phyloP scores from a whole-genome alignment of 768 basidiomycete species.

The Strobilomyces echinocephalus region DNA sequence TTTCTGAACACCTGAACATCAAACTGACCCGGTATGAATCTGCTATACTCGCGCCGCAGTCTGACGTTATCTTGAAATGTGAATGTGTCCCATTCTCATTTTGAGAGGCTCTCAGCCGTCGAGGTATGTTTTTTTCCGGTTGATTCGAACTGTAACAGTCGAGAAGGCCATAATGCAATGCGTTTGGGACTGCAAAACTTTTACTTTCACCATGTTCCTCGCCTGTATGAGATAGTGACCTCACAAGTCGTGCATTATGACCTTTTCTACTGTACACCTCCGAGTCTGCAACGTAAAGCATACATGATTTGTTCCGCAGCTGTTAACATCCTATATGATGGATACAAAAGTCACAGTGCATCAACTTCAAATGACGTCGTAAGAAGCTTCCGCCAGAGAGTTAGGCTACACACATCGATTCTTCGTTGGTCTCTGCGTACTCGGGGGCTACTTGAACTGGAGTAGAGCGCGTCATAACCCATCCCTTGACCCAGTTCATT shows the following conservation, averaged over 20 bases:
- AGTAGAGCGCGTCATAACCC: conserved; percentile 1
- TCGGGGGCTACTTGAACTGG: conserved; percentile 9
- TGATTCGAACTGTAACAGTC: conserved; percentile 5
- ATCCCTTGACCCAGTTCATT: conserved; percentile 19
- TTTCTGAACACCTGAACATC: neutral
- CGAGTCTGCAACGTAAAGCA: neutral
- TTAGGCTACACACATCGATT: neutral
- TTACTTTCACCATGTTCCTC: neutral
- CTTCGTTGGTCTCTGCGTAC: neutral
- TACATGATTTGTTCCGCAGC: conserved; percentile 5
- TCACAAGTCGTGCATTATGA: conserved; percentile 26
- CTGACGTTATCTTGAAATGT: too few relatives aligned
- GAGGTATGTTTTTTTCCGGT: conserved; percentile 18
- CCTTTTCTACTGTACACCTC: conserved; percentile 20
- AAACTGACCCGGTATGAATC: too few relatives aligned
- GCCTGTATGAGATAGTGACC: conserved; percentile 9
- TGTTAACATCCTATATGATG: neutral
- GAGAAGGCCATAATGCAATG: conserved; percentile 25
- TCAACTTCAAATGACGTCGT: neutral
- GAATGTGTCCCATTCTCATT: too few relatives aligned
- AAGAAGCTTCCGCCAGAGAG: neutral
- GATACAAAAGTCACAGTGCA: neutral
- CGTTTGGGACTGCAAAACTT: conserved; percentile 20
- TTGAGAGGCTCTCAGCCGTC: neutral
- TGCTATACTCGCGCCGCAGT: too few relatives aligned